Evolutionary conservation across 441 rosid species (phyloP), one percentile per base, ranked within the genome.

Genomic region (Pelargonium citronellum): DNA sequence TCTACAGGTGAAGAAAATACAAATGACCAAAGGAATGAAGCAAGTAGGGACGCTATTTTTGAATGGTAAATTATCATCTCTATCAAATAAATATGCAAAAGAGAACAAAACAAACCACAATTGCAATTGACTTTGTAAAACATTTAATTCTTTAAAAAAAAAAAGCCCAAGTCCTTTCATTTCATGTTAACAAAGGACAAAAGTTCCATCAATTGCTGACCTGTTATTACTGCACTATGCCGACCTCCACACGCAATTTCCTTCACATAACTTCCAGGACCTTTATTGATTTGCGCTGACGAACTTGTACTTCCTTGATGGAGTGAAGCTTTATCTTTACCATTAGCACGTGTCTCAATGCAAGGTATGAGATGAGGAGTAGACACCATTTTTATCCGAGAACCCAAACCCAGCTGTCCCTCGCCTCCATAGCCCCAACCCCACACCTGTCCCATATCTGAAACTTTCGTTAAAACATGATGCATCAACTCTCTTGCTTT

Each of bases 361-460:
- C 96, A 92, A 37, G 89, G 89, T 71, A 95, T 69, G 27, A 83
- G 97, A 82, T 92, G 98, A 65, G 98, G 98, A 64, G 97, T 87
- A 73, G 98, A 91, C 65, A 95, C 97, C 91, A 91, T 78, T 0
- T 93, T 85, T 76, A 92, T 84, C 67, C 97, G 88, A 44, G 99
- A 89, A 57, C 97, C 97, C 82, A 91, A 83, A 67, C 99, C 99
- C 60, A 95, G 99, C 83, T 95, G 99, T 72, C 99, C 99, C 79
- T 95, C 99, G 39, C 99, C 99, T 73, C 98, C 99, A 86, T 92
- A 95, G 75, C 99, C 99, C 99, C 99, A 95, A 76, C 98, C 99
- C 99, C 98, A 95, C 65, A 92, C 98, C 89, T 89, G 96, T 78
- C 99, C 99, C 51, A 85, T 75, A 89, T 95, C 99, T 92, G 92